phyloP scores from a whole-genome alignment of 164 flowering plant species.

The Nymphaea colorata region DNA sequence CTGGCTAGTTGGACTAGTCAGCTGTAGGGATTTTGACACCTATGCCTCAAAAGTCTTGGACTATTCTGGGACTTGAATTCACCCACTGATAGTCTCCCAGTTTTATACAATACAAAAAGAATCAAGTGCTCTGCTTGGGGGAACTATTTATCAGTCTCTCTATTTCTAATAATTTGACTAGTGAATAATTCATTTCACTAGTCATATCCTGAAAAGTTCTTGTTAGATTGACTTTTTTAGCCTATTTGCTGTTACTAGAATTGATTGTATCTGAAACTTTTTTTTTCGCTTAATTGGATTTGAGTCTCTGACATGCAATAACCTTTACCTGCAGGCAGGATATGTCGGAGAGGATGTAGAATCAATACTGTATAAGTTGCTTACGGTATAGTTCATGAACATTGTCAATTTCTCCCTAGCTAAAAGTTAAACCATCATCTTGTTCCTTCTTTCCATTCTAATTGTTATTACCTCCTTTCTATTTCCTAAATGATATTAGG shows the following conservation, averaged over 20 bases:
- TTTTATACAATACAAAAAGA: no score
- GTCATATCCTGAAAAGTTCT: not conserved
- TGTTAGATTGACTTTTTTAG: not conserved
- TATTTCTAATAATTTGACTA: not conserved
- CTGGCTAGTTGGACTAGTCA: no score
- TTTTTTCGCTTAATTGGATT: no score
- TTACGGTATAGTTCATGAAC: slow-evolving; percentile 38
- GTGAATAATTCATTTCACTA: not conserved
- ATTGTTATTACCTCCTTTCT: no score
- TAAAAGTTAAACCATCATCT: no score
- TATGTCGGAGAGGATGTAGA: slow-evolving; percentile 99
- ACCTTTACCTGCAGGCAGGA: slow-evolving; percentile 67
- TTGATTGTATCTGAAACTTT: no score
- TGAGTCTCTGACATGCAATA: not conserved
- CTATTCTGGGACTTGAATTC: no score
- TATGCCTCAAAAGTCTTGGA: no score
- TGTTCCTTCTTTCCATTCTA: not conserved
- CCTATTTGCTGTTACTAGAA: no score
- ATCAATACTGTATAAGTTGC: slow-evolving; percentile 85
- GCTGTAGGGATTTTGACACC: no score
- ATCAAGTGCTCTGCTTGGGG: no score
- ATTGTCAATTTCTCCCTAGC: not conserved
- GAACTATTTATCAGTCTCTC: not conserved
- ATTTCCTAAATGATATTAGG: slow-evolving; percentile 25
- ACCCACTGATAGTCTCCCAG: no score